Conservation (phyloP, 139 green algal species). For the Coccomyxa sp. region DNA sequence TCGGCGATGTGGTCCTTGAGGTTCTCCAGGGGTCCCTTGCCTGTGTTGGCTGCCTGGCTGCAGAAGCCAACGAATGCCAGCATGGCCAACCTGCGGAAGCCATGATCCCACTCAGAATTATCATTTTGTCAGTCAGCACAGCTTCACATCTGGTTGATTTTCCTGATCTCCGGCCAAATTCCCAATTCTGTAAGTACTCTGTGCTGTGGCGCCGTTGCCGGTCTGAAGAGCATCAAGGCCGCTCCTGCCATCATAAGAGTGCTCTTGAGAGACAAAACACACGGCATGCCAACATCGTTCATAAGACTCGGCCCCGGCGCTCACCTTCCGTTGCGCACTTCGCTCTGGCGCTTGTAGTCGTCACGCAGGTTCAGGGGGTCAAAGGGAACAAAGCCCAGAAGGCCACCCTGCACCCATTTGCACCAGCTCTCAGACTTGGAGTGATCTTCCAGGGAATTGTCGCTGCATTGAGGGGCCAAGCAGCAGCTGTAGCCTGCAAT, state of each 20-base stretch:
- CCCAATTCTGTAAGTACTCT: too few species aligned
- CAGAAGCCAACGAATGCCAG: conserved; percentile 85
- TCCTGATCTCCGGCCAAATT: too few species aligned
- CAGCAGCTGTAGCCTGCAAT: neutral
- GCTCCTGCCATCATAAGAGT: too few species aligned
- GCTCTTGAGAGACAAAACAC: too few species aligned
- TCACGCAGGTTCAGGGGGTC: conserved; percentile 37
- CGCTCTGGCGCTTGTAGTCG: conserved; percentile 74
- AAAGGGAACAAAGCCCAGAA: conserved; percentile 24
- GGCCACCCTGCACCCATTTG: conserved; percentile 18
- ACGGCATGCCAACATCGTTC: too few species aligned
- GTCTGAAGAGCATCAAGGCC: too few species aligned
- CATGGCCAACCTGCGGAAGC: conserved; percentile 81
- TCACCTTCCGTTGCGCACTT: conserved; percentile 86
- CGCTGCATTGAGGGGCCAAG: neutral
- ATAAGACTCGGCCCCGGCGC: neutral
- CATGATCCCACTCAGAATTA: conserved; percentile 47
- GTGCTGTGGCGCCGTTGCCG: too few species aligned
- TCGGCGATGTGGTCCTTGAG: conserved; percentile 73
- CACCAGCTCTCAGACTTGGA: neutral
- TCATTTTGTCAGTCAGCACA: too few species aligned
- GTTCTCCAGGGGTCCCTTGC: conserved; percentile 63
- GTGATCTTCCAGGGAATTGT: neutral
- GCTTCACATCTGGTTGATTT: too few species aligned
- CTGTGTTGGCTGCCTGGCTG: conserved; percentile 60